phyloP scores from a whole-genome alignment of 2,329 filamentous ascomycete genomes.

The Pseudocercospora musae region DNA sequence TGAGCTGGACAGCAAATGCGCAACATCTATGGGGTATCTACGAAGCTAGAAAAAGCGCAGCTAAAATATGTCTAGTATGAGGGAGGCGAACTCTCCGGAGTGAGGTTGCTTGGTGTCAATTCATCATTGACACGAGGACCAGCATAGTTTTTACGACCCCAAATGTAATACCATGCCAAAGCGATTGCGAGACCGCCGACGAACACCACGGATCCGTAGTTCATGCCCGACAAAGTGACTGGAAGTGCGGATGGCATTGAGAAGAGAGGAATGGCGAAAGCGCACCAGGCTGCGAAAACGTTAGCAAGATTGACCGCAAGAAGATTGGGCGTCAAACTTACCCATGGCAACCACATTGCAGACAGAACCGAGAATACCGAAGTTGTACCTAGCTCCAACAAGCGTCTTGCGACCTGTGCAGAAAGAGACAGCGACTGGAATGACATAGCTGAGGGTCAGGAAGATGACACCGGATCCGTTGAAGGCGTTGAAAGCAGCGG shows the following conservation, averaged over 20 bases:
- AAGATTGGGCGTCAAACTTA: conserved; percentile 42
- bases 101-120: neutral
- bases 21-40: neutral
- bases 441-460: conserved; percentile 65
- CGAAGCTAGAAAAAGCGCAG: neutral
- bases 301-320: conserved; percentile 1
- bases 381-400: conserved; percentile 55
- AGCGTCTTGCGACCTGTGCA: conserved; percentile 59
- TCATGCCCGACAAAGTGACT: conserved; percentile 59
- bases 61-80: neutral
- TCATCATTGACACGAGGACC: conserved; percentile 45
- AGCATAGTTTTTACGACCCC: conserved; percentile 67
- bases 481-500: conserved; percentile 69
- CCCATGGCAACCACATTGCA: conserved; percentile 64
- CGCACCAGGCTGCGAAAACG: conserved; percentile 56
- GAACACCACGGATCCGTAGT: conserved; percentile 75
- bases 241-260: conserved; percentile 63
- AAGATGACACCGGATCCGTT: conserved; percentile 55
- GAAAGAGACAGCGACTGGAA: conserved; percentile 63
- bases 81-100: neutral
- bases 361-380: conserved; percentile 59
- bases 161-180: conserved; percentile 64
- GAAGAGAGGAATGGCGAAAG: conserved; percentile 68
- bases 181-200: conserved; percentile 62
- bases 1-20: neutral